Percentiles rank a stretch among this genome's conserved stretches.
Evolutionary conservation across 2,329 filamentous ascomycete genomes (phyloP).

Genomic region (Paecilomyces sp.): DNA sequence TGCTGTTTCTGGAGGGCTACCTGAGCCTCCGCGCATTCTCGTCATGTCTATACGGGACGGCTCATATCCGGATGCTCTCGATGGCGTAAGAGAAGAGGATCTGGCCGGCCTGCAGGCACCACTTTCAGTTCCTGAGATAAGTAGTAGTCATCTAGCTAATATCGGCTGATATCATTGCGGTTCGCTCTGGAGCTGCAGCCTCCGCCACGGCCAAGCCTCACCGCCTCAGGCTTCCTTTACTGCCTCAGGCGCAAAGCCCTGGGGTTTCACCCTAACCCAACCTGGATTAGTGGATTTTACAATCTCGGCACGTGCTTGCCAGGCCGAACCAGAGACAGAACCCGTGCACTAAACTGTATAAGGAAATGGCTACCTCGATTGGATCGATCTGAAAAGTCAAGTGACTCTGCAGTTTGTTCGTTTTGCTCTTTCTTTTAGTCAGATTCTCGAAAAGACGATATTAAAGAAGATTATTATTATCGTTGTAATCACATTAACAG

Average conservation of each 20-base stretch:
- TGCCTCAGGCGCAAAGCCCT: too few species aligned
- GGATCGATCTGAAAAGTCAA: not conserved
- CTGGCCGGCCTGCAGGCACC: not conserved
- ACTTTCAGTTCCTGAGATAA: not conserved
- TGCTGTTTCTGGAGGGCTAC: slow-evolving; percentile 22
- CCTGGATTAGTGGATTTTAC: not conserved
- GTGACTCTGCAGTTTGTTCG: not conserved
- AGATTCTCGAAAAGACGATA: not conserved
- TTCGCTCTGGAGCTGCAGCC: not conserved
- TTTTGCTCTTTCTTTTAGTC: not conserved
- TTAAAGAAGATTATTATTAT: not conserved
- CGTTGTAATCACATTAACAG: not conserved
- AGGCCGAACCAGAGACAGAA: not conserved
- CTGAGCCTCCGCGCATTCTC: slow-evolving; percentile 34
- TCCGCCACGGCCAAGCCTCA: not conserved
- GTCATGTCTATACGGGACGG: slow-evolving; percentile 26
- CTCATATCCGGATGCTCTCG: slow-evolving; percentile 17
- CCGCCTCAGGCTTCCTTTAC: slow-evolving; percentile 8
- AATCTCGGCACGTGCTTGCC: not conserved
- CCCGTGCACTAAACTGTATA: not conserved
- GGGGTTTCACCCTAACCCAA: not conserved
- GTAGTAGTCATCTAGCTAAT: slow-evolving; percentile 8
- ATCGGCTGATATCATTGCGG: slow-evolving; percentile 19
- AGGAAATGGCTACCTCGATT: not conserved
- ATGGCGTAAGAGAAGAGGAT: not conserved